Evolutionary conservation across 805 yeast species (phyloP), one percentile per base, ranked within the genome.

Genomic region (Candida broadrunensis): DNA sequence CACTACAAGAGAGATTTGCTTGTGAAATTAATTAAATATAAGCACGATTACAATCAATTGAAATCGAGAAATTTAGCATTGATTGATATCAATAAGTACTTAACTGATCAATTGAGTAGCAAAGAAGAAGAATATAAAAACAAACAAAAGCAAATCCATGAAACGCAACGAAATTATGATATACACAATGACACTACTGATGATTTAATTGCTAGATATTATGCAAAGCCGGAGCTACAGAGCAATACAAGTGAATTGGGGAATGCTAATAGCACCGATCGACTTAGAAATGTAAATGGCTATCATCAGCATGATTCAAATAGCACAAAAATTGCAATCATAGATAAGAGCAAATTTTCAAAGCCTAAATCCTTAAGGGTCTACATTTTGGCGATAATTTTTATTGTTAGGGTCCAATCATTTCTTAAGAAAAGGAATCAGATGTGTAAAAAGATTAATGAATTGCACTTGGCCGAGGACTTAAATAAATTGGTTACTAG

Each of bases 301-400:
- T 9, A 9, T 21, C 6, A 21, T 6, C 24, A 21, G 6, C 9
- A 21, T 21, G 9, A 9, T 21, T 6, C 24, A 6, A 21, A 9
- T 21, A 21, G 6, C 24, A 7, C 9, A 6, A 7, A 9, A 21
- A 7, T 21, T 21, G 9, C 24, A 21, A 6, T 21, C 6, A 7
- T 7, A 9, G 24, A 21, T 9, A 7, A 21, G 9, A 7, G 24
- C 24, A 21, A 9, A 9, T 21, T n/a, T n/a, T n/a, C n/a, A n/a
- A n/a, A n/a, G n/a, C 24, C 24, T 20, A 27, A 4, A 37, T 45
- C 37, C 17, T 20, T 30, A 34, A 38, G 24, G 27, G 16, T 49
- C 4, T 50, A 43, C 30, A 36, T 49, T 9, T 41, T 44, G 6
- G 54, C 49, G 2, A 49, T 42, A 13, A 25, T 46, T 9, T 52